phyloP scores from a whole-genome alignment of 2,329 filamentous ascomycete genomes.

The Harringtonia lauricola region DNA sequence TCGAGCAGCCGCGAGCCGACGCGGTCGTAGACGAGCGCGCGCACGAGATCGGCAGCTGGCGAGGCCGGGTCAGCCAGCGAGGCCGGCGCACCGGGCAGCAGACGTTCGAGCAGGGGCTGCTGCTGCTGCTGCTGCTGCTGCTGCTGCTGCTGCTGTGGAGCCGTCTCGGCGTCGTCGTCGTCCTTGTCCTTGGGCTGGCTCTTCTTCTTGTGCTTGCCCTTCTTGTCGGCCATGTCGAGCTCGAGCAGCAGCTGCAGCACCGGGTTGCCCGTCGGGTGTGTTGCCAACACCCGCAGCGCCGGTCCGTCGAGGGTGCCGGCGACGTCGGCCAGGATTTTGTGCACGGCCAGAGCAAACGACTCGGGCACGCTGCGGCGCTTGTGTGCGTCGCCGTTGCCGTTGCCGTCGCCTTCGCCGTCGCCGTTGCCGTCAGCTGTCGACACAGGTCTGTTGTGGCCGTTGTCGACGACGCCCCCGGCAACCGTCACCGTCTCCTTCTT shows the following conservation, averaged over 20 bases:
- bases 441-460: slow-evolving; percentile 28
- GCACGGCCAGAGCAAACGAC: slow-evolving; percentile 65
- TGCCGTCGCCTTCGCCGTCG: background rate
- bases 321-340: slow-evolving; percentile 72
- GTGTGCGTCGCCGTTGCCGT: slow-evolving; percentile 22
- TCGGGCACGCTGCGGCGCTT: slow-evolving; percentile 53
- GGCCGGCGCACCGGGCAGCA: slow-evolving; percentile 65
- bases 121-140: slow-evolving; percentile 19
- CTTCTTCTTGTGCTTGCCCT: slow-evolving; percentile 31
- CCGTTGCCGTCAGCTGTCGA: background rate
- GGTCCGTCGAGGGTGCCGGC: slow-evolving; percentile 66
- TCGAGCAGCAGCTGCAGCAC: slow-evolving; percentile 84
- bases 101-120: slow-evolving; percentile 53
- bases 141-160: too few species aligned
- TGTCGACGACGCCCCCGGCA: slow-evolving; percentile 27
- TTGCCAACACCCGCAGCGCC: slow-evolving; percentile 72
- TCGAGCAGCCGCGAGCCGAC: slow-evolving; percentile 87
- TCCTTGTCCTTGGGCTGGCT: slow-evolving; percentile 26
- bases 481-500: slow-evolving; percentile 74
- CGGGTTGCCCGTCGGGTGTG: slow-evolving; percentile 83
- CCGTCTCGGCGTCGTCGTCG: slow-evolving; percentile 14
- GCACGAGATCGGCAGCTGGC: slow-evolving; percentile 67
- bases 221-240: slow-evolving; percentile 69
- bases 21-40: slow-evolving; percentile 77
- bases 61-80: slow-evolving; percentile 63